Evolutionary conservation across 306 rosid species (phyloP).

Genomic region (Comarum palustre): DNA sequence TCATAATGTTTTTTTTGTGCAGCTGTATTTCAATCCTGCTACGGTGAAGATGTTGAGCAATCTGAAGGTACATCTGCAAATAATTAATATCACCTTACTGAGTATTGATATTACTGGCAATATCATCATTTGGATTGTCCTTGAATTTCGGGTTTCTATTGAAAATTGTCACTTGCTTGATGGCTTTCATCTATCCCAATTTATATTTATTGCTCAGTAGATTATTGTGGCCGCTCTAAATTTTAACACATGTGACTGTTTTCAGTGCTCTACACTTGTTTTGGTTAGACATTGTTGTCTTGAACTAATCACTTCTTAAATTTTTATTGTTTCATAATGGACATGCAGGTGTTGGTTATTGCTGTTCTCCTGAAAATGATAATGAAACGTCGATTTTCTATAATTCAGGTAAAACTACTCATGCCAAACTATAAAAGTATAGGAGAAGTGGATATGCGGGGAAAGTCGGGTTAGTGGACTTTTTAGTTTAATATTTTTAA

Average conservation of each 20-base stretch:
- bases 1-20: neutral
- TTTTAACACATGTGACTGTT: neutral
- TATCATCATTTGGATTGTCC: slow-evolving; percentile 12
- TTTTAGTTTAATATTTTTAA: neutral
- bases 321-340: slow-evolving; percentile 27
- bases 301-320: neutral
- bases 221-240: neutral
- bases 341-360: slow-evolving; percentile 91
- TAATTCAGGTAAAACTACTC: slow-evolving; percentile 66
- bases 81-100: slow-evolving; percentile 13
- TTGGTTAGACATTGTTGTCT: neutral
- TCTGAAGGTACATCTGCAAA: slow-evolving; percentile 69
- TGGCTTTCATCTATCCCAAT: neutral
- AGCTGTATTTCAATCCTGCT: slow-evolving; percentile 95
- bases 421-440: neutral
- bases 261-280: neutral
- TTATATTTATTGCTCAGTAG: neutral
- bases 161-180: neutral
- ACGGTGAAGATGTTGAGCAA: slow-evolving; percentile 99
- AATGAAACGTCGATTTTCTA: slow-evolving; percentile 87
- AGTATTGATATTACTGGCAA: slow-evolving; percentile 9
- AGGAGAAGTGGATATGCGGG: neutral
- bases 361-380: slow-evolving; percentile 87
- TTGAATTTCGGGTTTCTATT: slow-evolving; percentile 20
- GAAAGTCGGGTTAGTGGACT: neutral